Conservation (phyloP, 768 basidiomycete genomes). For the Tulasnella calospora region DNA sequence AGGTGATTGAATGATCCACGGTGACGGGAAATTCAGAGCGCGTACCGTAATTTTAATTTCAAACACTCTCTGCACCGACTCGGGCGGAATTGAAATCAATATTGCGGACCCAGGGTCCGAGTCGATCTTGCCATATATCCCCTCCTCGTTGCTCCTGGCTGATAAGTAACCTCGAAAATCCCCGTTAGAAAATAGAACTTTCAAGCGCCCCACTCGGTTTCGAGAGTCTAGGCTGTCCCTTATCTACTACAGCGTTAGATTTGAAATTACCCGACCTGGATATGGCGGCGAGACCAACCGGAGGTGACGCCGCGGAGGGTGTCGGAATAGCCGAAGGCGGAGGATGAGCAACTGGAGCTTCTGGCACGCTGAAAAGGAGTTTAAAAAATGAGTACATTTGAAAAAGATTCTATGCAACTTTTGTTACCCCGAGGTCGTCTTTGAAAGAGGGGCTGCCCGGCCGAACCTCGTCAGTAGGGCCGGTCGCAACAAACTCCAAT, state of each 20-base stretch:
- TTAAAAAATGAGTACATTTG: no score
- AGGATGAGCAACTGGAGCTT: neutral
- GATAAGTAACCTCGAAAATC: neutral
- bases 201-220: neutral
- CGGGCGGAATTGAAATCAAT: no score
- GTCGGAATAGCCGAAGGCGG: neutral
- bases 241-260: no score
- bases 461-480: neutral
- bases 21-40: no score
- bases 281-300: neutral
- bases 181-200: neutral
- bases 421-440: neutral
- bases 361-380: neutral
- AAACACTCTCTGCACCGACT: no score
- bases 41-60: no score
- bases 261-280: no score
- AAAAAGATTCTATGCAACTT: neutral
- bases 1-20: no score
- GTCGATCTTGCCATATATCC: no score
- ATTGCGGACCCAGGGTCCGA: no score
- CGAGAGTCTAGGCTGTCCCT: neutral
- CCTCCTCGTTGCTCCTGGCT: no score
- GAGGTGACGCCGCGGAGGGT: neutral
- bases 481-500: neutral
- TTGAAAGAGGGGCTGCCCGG: neutral